phyloP scores from a whole-genome alignment of 345 rosid species.

The Salix dunnii region DNA sequence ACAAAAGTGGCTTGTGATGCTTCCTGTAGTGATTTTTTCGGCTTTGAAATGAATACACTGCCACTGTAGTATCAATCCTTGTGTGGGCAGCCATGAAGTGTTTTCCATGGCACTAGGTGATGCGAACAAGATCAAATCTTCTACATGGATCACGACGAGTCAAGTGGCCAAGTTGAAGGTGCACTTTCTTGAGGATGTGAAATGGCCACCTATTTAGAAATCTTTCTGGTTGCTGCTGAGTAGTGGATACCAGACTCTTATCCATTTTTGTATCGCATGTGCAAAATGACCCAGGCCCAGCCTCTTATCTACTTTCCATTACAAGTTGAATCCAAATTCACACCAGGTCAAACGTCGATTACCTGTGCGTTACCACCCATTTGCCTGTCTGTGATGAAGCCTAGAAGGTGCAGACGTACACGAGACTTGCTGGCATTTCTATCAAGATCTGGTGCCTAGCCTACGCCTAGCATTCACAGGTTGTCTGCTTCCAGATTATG shows the following conservation, averaged over 20 bases:
- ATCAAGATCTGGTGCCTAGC: neutral
- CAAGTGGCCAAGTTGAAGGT: constrained; percentile 3
- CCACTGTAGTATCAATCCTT: neutral
- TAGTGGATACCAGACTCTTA: neutral
- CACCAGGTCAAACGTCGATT: neutral
- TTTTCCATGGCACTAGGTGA: neutral
- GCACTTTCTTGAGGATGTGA: neutral
- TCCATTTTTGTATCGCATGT: neutral
- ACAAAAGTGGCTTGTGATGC: neutral
- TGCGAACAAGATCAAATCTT: neutral
- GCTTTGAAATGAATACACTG: neutral
- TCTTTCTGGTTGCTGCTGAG: neutral
- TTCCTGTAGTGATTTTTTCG: neutral
- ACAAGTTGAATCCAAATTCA: neutral
- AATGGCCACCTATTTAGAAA: neutral
- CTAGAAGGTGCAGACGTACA: neutral
- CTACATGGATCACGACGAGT: neutral
- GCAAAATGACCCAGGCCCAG: neutral
- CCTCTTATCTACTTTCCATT: neutral
- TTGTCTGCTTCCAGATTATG: neutral
- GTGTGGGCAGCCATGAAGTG: neutral
- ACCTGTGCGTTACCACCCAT: neutral
- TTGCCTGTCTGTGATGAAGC: neutral
- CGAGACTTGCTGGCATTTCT: neutral
- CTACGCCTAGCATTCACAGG: neutral